Percentiles rank a stretch among this genome's conserved stretches.
phyloP scores from a whole-genome alignment of 2,329 filamentous ascomycete genomes.

The Exophiala xenobiotica region DNA sequence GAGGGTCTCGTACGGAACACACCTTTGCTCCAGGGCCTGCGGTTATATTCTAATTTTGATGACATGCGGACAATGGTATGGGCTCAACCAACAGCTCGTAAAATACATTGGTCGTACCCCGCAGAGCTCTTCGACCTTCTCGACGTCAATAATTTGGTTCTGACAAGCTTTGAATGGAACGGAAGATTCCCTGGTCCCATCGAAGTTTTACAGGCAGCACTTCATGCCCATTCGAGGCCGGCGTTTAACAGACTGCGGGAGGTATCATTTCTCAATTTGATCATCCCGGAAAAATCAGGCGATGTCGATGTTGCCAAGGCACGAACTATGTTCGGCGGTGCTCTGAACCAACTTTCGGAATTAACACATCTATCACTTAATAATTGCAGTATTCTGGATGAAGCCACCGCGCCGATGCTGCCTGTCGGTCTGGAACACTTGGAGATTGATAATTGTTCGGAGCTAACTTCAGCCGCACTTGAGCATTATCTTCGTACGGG shows the following conservation, averaged over 20 bases:
- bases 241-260: slow-evolving; percentile 51
- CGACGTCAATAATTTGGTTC: slow-evolving; percentile 46
- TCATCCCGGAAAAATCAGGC: slow-evolving; percentile 22
- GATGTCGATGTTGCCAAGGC: slow-evolving; percentile 15
- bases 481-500: slow-evolving; percentile 64
- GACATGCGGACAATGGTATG: slow-evolving; percentile 31
- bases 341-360: slow-evolving; percentile 49
- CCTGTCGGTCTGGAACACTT: slow-evolving; percentile 66
- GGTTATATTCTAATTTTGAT: slow-evolving; percentile 70
- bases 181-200: slow-evolving; percentile 43
- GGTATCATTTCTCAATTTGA: slow-evolving; percentile 41
- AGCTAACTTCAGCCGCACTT: slow-evolving; percentile 67
- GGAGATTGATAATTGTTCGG: slow-evolving; percentile 75
- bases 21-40: slow-evolving; percentile 66
- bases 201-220: slow-evolving; percentile 44
- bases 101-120: slow-evolving; percentile 67
- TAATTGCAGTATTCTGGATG: slow-evolving; percentile 70
- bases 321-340: slow-evolving; percentile 39
- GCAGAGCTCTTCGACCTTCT: slow-evolving; percentile 65
- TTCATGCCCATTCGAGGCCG: slow-evolving; percentile 53
- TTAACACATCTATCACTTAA: slow-evolving; percentile 71
- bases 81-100: slow-evolving; percentile 32
- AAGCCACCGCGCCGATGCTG: slow-evolving; percentile 65
- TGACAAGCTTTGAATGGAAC: slow-evolving; percentile 59
- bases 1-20: slow-evolving; percentile 61